phyloP scores from a whole-genome alignment of 2,329 filamentous ascomycete genomes.

The Ophiostoma angusticollis region DNA sequence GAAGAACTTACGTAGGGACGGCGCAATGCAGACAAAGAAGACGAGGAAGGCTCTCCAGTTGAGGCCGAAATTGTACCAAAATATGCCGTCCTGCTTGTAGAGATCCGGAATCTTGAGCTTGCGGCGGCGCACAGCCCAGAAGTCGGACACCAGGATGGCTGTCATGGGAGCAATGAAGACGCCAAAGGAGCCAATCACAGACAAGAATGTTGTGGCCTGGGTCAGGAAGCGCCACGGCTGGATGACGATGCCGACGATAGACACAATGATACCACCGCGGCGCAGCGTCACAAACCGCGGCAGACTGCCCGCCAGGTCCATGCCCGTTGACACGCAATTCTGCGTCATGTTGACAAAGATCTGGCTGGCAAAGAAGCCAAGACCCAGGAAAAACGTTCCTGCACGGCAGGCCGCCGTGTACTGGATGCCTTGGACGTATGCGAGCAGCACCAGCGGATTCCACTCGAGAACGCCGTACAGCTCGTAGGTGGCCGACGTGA shows the following conservation, averaged over 20 bases:
- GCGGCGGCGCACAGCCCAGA: conserved; percentile 21
- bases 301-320: conserved; percentile 40
- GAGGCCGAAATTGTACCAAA: conserved; percentile 8
- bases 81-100: conserved; percentile 7
- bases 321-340: conserved; percentile 37
- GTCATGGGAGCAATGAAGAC: conserved; percentile 11
- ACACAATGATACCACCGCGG: conserved; percentile 36
- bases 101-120: conserved; percentile 21
- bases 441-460: conserved; percentile 1
- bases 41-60: conserved; percentile 6
- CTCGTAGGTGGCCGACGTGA: conserved; percentile 2
- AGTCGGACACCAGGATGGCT: conserved; percentile 7
- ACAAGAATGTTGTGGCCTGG: conserved; percentile 31
- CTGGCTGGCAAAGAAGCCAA: conserved; percentile 1
- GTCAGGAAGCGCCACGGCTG: conserved; percentile 39
- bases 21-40: not conserved
- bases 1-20: not conserved
- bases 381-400: conserved; percentile 1
- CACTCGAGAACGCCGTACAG: conserved; percentile 1
- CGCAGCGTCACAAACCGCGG: conserved; percentile 42
- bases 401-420: conserved; percentile 2
- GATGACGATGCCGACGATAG: conserved; percentile 29
- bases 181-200: conserved; percentile 29
- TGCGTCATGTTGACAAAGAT: conserved; percentile 24
- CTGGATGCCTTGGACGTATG: not conserved